These are phyloP conservation scores for Globisporangium camurandrum DNA, from an alignment of 352 stramenopile genomes.

Conservation along the genomic window DNA sequence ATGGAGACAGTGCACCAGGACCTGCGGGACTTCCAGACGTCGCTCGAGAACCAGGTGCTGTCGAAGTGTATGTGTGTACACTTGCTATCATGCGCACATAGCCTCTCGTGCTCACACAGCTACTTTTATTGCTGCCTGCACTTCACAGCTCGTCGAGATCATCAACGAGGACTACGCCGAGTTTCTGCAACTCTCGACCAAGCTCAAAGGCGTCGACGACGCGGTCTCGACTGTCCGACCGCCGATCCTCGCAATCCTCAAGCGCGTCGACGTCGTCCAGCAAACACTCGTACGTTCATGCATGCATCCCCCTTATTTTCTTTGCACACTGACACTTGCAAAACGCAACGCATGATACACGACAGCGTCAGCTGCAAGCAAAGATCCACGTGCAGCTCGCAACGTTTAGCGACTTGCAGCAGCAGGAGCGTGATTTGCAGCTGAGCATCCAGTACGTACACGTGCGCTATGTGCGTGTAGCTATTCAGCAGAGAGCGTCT, in stretches of 20 bases:
- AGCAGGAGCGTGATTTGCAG: constrained; percentile 40
- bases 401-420: constrained; percentile 31
- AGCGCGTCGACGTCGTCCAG: constrained; percentile 71
- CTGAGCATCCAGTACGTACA: constrained; percentile 44
- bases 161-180: constrained; percentile 88
- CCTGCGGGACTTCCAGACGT: constrained; percentile 76
- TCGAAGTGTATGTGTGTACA: background rate
- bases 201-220: constrained; percentile 82
- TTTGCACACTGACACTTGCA: background rate
- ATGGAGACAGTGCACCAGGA: constrained; percentile 85
- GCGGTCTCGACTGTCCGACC: constrained; percentile 69
- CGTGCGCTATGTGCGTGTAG: too few species aligned
- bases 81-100: background rate
- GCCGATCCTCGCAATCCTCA: constrained; percentile 66
- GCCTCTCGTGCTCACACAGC: background rate
- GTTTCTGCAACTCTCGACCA: constrained; percentile 85
- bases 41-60: constrained; percentile 76
- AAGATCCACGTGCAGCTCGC: constrained; percentile 49
- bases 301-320: background rate
- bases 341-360: background rate
- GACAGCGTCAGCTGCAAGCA: constrained; percentile 34
- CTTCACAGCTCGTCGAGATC: constrained; percentile 73
- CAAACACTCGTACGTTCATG: constrained; percentile 33
- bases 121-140: background rate
- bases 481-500: too few species aligned